Percentiles rank a stretch among this genome's conserved stretches.
These are phyloP conservation scores for Syzygium grande DNA, from an alignment of 345 rosid genomes.

Conservation along the genomic window DNA sequence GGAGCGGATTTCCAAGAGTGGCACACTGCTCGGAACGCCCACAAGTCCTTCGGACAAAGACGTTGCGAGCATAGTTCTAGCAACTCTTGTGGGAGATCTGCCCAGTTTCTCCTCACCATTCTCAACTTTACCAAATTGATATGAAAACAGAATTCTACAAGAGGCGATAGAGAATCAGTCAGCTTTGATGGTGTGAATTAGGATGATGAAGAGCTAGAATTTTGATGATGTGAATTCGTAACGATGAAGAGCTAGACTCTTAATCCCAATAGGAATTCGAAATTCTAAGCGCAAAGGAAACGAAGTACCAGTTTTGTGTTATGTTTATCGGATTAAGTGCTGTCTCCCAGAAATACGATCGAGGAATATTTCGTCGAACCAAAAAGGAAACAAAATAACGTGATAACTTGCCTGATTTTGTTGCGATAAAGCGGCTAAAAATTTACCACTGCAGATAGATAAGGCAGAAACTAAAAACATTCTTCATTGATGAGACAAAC, in stretches of 20 bases:
- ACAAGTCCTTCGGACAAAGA: background rate
- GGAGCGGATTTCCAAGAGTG: background rate
- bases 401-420: background rate
- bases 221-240: background rate
- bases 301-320: background rate
- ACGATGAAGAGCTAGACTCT: background rate
- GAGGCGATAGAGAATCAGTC: background rate
- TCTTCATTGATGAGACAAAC: too few relatives aligned
- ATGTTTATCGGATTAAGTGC: background rate
- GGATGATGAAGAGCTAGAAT: background rate
- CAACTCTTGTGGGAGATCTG: background rate
- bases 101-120: background rate
- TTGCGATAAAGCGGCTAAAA: background rate
- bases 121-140: background rate
- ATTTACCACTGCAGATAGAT: background rate
- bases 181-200: background rate
- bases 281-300: background rate
- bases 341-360: background rate
- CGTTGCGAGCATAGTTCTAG: background rate
- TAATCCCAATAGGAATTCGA: background rate
- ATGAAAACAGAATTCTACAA: background rate
- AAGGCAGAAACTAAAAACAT: background rate
- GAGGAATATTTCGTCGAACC: background rate
- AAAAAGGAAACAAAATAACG: background rate
- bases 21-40: background rate